Evolutionary conservation across 1,284 basidiomycete species (phyloP).

Genomic region (Cryptococcus neoformans): DNA sequence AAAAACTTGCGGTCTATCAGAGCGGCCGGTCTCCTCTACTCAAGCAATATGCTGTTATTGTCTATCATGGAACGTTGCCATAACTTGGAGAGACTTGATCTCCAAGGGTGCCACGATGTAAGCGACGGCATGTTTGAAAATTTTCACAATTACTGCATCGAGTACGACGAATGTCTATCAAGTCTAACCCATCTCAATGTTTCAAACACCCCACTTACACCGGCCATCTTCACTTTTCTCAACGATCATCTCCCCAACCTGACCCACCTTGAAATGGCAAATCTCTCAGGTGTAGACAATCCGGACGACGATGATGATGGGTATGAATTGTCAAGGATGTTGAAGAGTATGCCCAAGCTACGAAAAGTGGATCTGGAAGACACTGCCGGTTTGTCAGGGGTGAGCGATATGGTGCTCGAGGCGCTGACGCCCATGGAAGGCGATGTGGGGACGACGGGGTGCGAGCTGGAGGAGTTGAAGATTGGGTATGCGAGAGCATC

Average conservation of each 20-base stretch:
- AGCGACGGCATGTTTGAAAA: constrained; percentile 71
- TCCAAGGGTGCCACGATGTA: constrained; percentile 67
- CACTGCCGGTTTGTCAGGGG: constrained; percentile 55
- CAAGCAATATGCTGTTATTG: constrained; percentile 55
- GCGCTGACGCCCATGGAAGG: constrained; percentile 54
- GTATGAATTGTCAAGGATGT: constrained; percentile 54
- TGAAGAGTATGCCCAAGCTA: constrained; percentile 67
- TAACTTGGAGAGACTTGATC: constrained; percentile 74
- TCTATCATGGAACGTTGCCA: constrained; percentile 63
- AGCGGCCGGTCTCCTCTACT: constrained; percentile 54
- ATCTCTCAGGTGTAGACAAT: constrained; percentile 51
- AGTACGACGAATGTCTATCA: too few species aligned
- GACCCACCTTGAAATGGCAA: constrained; percentile 78
- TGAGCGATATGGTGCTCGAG: constrained; percentile 68
- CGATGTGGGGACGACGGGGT: constrained; percentile 54
- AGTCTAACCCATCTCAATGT: constrained; percentile 70
- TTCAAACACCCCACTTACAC: constrained; percentile 71
- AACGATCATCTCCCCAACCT: constrained; percentile 68
- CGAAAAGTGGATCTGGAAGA: constrained; percentile 80
- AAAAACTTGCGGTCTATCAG: constrained; percentile 50
- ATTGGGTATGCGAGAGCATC: constrained; percentile 68
- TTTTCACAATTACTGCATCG: constrained; percentile 53
- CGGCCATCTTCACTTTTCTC: constrained; percentile 67
- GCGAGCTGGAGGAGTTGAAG: constrained; percentile 66
- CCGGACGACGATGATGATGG: constrained; percentile 1